These are phyloP conservation scores for Ensete ventricosum DNA, from an alignment of 176 grass and related monocot species.

Conservation along the genomic window DNA sequence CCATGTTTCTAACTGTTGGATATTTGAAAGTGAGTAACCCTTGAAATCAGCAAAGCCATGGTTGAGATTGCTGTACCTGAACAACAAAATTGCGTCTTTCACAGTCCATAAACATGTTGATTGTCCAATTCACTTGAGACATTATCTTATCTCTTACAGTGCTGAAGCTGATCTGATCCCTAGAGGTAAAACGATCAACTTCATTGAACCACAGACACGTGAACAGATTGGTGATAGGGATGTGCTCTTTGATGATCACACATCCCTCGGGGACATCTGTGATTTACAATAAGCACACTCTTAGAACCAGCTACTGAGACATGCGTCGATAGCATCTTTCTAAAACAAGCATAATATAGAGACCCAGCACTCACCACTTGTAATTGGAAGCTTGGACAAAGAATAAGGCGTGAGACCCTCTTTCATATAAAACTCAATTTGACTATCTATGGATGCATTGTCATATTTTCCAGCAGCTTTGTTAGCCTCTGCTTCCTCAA, in stretches of 20 bases:
- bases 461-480: constrained; percentile 96
- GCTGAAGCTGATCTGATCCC: constrained; percentile 94
- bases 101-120: constrained; percentile 95
- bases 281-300: neutral
- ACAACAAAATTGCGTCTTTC: constrained; percentile 93
- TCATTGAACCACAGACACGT: constrained; percentile 96
- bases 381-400: constrained; percentile 88
- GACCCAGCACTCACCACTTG: constrained; percentile 49
- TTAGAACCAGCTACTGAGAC: neutral
- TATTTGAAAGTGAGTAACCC: neutral
- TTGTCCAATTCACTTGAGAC: constrained; percentile 58
- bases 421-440: constrained; percentile 93
- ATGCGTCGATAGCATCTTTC: too few species aligned
- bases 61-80: constrained; percentile 43
- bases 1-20: neutral
- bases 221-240: constrained; percentile 83
- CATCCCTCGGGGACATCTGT: constrained; percentile 96
- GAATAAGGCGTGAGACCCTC: constrained; percentile 96
- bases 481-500: constrained; percentile 97
- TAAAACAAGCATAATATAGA: neutral
- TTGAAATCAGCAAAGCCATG: neutral
- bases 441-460: constrained; percentile 86
- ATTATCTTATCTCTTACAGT: constrained; percentile 88
- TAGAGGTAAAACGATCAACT: constrained; percentile 83
- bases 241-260: constrained; percentile 89